phyloP scores from a whole-genome alignment of 129 eudicot species.

The Flaveria brownii region DNA sequence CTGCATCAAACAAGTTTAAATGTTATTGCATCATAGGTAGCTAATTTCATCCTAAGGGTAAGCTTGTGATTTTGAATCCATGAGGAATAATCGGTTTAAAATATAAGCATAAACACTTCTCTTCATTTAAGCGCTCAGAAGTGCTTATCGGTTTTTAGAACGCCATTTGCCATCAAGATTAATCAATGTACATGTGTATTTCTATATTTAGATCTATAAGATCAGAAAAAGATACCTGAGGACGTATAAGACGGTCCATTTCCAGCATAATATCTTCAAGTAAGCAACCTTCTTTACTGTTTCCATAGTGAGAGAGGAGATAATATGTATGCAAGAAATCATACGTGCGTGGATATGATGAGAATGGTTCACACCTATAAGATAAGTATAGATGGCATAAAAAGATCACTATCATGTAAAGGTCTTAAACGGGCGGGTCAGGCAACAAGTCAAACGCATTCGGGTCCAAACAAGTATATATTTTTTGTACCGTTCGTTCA shows the following conservation, averaged over 20 bases:
- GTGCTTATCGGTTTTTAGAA: background rate
- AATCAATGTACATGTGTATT: no score
- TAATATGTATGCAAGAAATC: conserved; percentile 72
- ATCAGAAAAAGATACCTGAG: conserved; percentile 56
- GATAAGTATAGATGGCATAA: background rate
- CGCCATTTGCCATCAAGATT: background rate
- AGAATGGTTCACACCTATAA: conserved; percentile 93
- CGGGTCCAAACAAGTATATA: no score
- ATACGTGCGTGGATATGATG: conserved; percentile 87
- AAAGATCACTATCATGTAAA: conserved; percentile 6
- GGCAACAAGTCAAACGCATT: background rate
- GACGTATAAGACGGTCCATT: conserved; percentile 86
- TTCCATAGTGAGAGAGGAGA: conserved; percentile 70
- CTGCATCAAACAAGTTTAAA: conserved; percentile 37
- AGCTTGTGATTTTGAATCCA: background rate
- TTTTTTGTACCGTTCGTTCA: no score
- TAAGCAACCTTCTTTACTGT: conserved; percentile 63
- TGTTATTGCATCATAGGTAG: no score
- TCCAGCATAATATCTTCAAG: conserved; percentile 88
- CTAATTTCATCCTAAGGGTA: background rate
- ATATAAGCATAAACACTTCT: no score
- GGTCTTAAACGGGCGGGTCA: background rate
- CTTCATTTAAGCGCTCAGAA: background rate
- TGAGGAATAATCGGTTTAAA: background rate
- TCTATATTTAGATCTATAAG: background rate